Evolutionary conservation across 2,329 filamentous ascomycete species (phyloP).

Genomic region (Fusarium acutatum): DNA sequence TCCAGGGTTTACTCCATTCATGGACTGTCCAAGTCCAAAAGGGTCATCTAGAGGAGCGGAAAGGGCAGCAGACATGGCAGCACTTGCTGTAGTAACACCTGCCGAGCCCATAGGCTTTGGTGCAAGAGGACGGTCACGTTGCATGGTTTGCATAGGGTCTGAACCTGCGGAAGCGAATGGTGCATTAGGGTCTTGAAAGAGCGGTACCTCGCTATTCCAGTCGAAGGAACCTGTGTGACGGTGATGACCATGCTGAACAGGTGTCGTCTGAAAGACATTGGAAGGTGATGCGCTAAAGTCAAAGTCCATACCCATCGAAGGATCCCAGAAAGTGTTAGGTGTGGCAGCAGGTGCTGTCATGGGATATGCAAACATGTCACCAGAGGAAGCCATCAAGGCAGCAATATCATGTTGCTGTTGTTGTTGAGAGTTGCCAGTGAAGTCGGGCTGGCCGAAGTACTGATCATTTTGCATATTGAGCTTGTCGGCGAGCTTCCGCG

Average conservation of each 20-base stretch:
- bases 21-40: constrained; percentile 58
- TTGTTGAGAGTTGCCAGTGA: constrained; percentile 57
- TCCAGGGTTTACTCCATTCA: constrained; percentile 66
- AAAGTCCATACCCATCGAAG: constrained; percentile 68
- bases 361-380: constrained; percentile 68
- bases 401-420: constrained; percentile 56
- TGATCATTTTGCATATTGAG: constrained; percentile 68
- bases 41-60: constrained; percentile 57
- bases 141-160: constrained; percentile 49
- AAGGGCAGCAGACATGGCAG: constrained; percentile 53
- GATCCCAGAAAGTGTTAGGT: constrained; percentile 66
- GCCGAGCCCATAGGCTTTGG: constrained; percentile 57
- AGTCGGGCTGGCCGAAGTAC: constrained; percentile 61
- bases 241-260: constrained; percentile 50
- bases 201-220: constrained; percentile 64
- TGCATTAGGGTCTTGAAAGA: constrained; percentile 59
- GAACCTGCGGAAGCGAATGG: constrained; percentile 46
- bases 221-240: constrained; percentile 62
- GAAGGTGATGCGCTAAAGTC: constrained; percentile 60
- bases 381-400: constrained; percentile 55
- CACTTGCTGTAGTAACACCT: constrained; percentile 25
- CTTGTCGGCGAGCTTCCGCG: constrained; percentile 63
- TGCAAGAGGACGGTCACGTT: constrained; percentile 58
- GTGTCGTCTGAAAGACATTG: constrained; percentile 52
- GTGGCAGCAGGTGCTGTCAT: constrained; percentile 65